Evolutionary conservation across 495 filamentous ascomycete genomes (phyloP), one percentile per base, ranked within the genome.

Genomic region (Penicillium pancosmium): DNA sequence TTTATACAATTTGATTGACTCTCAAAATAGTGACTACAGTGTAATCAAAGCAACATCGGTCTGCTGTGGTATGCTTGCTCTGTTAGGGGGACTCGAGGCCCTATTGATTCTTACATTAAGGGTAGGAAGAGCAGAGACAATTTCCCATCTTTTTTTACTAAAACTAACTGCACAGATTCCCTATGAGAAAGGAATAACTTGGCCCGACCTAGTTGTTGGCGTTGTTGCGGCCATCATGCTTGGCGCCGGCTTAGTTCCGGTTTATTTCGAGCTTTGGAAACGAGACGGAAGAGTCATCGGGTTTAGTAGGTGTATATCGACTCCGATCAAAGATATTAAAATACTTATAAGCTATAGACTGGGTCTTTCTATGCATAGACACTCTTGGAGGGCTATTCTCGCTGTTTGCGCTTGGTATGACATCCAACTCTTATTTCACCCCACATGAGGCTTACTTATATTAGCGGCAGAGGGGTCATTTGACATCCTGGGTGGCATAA

Each of bases 231-330:
- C 41, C 15, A 18, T 44, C 0, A 44, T 44, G 41, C 41, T 44
- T 19, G 41, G 16, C 0, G 41, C 41, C 18, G 41, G 41, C 15
- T 19, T 44, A n/a, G 8, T 44, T 4, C 41, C 41, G 4, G 41
- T 44, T 44, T 44, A 44, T 44, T 44, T 44, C n/a, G 41, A 44
- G 41, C 16, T 44, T 9, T 44, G 41, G 41, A 44, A 44, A 19
- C n/a, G 41, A 44, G n/a, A 44, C 1, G 41, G 41, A 13, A 44
- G 41, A 19, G 41, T 44, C 41, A 13, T 44, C 16, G 41, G 41
- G n/a, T 44, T 44, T 16, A 44, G 41, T 44, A 18, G 4, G 15
- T 44, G 2, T 16, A 13, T 44, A 4, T 5, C 16, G 5, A 16
- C 16, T 44, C 6, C 41, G 3, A 16, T 8, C 19, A 16, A 44